A percentile compares a stretch with the other conserved stretches of the same genome.
These are phyloP conservation scores for Monosporascus cannonballus DNA, from an alignment of 2,329 filamentous ascomycete genomes.

Conservation along the genomic window DNA sequence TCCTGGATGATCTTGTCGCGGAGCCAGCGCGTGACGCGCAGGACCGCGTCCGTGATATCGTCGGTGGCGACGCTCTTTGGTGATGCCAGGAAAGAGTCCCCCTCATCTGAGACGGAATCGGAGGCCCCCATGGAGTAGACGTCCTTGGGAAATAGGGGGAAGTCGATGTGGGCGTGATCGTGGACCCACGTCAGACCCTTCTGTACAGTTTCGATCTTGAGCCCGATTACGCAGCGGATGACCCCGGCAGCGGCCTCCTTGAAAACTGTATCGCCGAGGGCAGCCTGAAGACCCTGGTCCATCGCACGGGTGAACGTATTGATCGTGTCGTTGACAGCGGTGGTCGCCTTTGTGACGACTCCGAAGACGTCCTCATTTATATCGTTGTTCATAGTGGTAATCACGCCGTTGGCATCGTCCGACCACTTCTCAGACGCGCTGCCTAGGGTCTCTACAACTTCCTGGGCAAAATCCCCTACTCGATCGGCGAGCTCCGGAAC, in stretches of 20 bases:
- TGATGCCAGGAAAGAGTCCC: conserved; percentile 67
- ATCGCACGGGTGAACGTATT: conserved; percentile 77
- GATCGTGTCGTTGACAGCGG: conserved; percentile 77
- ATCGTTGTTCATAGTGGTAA: conserved; percentile 63
- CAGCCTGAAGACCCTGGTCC: conserved; percentile 63
- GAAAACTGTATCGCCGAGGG: conserved; percentile 78
- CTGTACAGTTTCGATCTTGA: conserved; percentile 81
- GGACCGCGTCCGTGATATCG: conserved; percentile 72
- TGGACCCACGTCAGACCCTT: conserved; percentile 90
- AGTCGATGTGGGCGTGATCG: conserved; percentile 74
- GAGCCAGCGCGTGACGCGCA: conserved; percentile 62
- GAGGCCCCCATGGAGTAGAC: conserved; percentile 78
- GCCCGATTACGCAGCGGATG: conserved; percentile 76
- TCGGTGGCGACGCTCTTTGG: conserved; percentile 69
- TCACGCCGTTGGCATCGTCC: conserved; percentile 65
- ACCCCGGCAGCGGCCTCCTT: conserved; percentile 73
- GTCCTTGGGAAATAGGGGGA: conserved; percentile 73
- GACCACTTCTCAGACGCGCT: conserved; percentile 74
- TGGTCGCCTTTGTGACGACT: conserved; percentile 80
- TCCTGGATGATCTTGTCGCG: conserved; percentile 65
- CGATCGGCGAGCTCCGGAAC: conserved; percentile 69
- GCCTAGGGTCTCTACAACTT: conserved; percentile 67
- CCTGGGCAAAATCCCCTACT: conserved; percentile 72
- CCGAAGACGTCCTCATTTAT: conserved; percentile 82
- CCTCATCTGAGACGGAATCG: conserved; percentile 51